Percentiles rank a stretch among this genome's conserved stretches.
phyloP scores from a whole-genome alignment of 441 rosid genomes.

The Erysimum pusillum region DNA sequence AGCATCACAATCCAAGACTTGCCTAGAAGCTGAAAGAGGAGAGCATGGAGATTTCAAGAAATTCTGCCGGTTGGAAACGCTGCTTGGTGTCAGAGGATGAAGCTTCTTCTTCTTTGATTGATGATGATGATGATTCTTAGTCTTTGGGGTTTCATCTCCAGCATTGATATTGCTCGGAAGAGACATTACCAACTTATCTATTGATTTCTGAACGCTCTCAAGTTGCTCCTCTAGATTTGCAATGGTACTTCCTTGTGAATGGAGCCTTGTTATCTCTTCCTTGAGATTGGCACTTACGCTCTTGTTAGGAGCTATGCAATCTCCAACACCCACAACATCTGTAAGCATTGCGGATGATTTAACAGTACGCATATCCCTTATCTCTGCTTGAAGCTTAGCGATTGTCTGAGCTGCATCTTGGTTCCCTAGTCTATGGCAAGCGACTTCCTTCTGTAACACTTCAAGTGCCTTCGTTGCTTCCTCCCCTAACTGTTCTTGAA shows the following conservation, averaged over 20 bases:
- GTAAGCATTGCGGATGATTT: constrained; percentile 53
- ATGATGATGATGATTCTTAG: constrained; percentile 64
- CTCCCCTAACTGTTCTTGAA: constrained; percentile 95
- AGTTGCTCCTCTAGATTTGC: constrained; percentile 93
- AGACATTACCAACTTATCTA: constrained; percentile 94
- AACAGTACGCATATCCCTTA: constrained; percentile 84
- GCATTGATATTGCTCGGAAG: constrained; percentile 71
- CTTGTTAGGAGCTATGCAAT: constrained; percentile 68
- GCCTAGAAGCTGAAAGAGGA: constrained; percentile 81
- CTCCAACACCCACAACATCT: constrained; percentile 63
- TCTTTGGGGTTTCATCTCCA: constrained; percentile 70
- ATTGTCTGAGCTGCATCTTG: constrained; percentile 99
- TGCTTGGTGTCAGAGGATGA: constrained; percentile 85
- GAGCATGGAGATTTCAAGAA: constrained; percentile 94
- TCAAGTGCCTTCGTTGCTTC: constrained; percentile 97
- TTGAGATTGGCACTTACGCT: constrained; percentile 94
- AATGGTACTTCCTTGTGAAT: constrained; percentile 93
- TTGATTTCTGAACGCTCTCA: constrained; percentile 96
- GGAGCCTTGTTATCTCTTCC: constrained; percentile 97
- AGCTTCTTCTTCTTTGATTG: constrained; percentile 84
- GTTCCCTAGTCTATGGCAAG: constrained; percentile 94
- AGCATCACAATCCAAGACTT: constrained; percentile 71
- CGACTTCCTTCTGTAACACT: constrained; percentile 96
- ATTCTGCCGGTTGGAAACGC: constrained; percentile 68
- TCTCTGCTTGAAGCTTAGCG: constrained; percentile 96